Percentiles rank a stretch among this genome's conserved stretches.
These are phyloP conservation scores for Dillenia suffruticosa DNA, from an alignment of 164 flowering plant species.

Conservation along the genomic window DNA sequence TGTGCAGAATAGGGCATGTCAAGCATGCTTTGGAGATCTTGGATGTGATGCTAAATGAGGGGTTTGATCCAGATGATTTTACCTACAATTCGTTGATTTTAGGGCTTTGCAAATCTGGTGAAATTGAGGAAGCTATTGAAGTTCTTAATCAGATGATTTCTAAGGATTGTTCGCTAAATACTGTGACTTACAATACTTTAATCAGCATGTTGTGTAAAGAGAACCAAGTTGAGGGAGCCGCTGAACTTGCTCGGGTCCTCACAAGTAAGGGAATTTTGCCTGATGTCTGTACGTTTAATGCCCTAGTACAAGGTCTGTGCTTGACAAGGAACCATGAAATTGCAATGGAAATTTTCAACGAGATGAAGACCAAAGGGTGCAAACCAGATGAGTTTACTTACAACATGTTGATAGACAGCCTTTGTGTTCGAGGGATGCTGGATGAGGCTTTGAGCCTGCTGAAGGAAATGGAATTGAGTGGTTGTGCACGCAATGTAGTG, in stretches of 20 bases:
- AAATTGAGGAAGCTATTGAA: slow-evolving; percentile 60
- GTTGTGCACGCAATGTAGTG: slow-evolving; percentile 64
- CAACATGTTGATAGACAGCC: slow-evolving; percentile 63
- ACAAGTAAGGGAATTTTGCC: slow-evolving; percentile 66
- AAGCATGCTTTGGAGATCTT: slow-evolving; percentile 71
- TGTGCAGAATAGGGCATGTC: slow-evolving; percentile 67
- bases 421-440: slow-evolving; percentile 55
- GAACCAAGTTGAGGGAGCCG: slow-evolving; percentile 68
- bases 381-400: slow-evolving; percentile 81
- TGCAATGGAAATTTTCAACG: slow-evolving; percentile 66
- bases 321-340: slow-evolving; percentile 30
- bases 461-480: slow-evolving; percentile 79
- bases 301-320: slow-evolving; percentile 78
- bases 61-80: slow-evolving; percentile 71
- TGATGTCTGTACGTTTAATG: slow-evolving; percentile 76
- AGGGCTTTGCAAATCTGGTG: slow-evolving; percentile 66
- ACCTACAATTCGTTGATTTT: slow-evolving; percentile 76
- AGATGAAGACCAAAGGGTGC: slow-evolving; percentile 71
- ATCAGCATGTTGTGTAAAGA: slow-evolving; percentile 73
- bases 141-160: slow-evolving; percentile 62
- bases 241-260: slow-evolving; percentile 53
- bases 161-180: slow-evolving; percentile 61
- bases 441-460: slow-evolving; percentile 60
- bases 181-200: slow-evolving; percentile 73
- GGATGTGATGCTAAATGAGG: slow-evolving; percentile 81